Conservation (phyloP, 2,329 filamentous ascomycete genomes). For the Aspergillus novoparasiticus region DNA sequence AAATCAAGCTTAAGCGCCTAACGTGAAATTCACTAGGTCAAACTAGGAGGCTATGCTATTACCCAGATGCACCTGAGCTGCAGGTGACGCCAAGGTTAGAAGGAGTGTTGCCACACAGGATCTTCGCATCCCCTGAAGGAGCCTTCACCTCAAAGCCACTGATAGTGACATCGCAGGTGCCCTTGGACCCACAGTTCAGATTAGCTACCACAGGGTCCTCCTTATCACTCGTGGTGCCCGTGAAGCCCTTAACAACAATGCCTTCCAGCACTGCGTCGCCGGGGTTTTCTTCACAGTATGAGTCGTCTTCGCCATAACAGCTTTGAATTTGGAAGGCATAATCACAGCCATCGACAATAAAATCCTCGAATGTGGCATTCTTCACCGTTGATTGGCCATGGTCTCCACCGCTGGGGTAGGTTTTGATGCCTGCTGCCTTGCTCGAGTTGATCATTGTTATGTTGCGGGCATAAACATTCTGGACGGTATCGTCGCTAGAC, state of each 20-base stretch:
- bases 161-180: constrained; percentile 43
- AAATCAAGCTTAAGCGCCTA: no score
- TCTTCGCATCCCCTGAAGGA: constrained; percentile 34
- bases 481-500: constrained; percentile 43
- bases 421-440: constrained; percentile 53
- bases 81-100: constrained; percentile 35
- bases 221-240: constrained; percentile 42
- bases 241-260: constrained; percentile 42
- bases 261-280: constrained; percentile 38
- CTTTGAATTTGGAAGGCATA: constrained; percentile 52
- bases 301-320: constrained; percentile 43
- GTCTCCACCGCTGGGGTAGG: constrained; percentile 42
- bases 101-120: constrained; percentile 40
- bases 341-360: constrained; percentile 43
- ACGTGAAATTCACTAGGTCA: no score
- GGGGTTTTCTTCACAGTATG: constrained; percentile 41
- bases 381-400: constrained; percentile 43
- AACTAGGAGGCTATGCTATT: neutral
- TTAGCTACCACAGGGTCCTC: constrained; percentile 41
- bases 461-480: constrained; percentile 46
- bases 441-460: constrained; percentile 46
- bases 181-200: constrained; percentile 41
- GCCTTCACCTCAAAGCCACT: constrained; percentile 37
- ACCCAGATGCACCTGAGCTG: constrained; percentile 39
- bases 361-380: constrained; percentile 46